Conservation (phyloP, 2,329 filamentous ascomycete species). For the Fusarium fujikuroi region DNA sequence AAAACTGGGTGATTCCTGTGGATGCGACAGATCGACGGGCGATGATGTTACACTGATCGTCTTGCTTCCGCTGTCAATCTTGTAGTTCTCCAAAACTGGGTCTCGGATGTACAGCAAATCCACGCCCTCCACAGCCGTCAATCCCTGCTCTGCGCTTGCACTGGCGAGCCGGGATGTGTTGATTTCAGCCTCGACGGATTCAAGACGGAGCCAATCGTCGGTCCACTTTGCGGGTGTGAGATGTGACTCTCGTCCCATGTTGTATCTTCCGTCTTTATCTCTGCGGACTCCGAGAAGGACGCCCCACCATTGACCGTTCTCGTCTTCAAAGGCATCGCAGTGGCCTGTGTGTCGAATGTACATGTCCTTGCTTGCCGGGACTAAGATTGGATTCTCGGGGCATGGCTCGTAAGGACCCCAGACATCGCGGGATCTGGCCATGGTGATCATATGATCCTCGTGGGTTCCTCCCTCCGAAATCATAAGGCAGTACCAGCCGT, state of each 20-base stretch:
- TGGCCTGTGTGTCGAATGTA: conserved; percentile 9
- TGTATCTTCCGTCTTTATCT: conserved; percentile 3
- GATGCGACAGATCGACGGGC: not conserved
- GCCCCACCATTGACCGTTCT: conserved; percentile 13
- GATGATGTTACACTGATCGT: conserved; percentile 7
- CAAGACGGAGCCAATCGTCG: conserved; percentile 2
- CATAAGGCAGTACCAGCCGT: conserved; percentile 13
- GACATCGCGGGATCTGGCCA: not conserved
- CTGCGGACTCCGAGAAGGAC: conserved; percentile 13
- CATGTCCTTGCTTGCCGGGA: not conserved
- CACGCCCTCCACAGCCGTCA: not conserved
- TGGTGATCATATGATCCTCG: conserved; percentile 17
- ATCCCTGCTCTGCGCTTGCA: not conserved
- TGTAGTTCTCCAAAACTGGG: conserved; percentile 1
- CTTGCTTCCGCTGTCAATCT: not conserved
- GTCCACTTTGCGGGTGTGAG: conserved; percentile 8
- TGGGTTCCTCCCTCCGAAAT: conserved; percentile 16
- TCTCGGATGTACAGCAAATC: conserved; percentile 17
- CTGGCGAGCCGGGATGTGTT: not conserved
- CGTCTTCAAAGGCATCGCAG: conserved; percentile 6
- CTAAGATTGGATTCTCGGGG: not conserved
- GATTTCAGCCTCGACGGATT: not conserved
- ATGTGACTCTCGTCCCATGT: conserved; percentile 9
- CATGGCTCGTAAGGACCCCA: conserved; percentile 21
- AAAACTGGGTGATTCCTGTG: conserved; percentile 1